phyloP scores from a whole-genome alignment of 78 protist species.

The Bigelowiella natans region DNA sequence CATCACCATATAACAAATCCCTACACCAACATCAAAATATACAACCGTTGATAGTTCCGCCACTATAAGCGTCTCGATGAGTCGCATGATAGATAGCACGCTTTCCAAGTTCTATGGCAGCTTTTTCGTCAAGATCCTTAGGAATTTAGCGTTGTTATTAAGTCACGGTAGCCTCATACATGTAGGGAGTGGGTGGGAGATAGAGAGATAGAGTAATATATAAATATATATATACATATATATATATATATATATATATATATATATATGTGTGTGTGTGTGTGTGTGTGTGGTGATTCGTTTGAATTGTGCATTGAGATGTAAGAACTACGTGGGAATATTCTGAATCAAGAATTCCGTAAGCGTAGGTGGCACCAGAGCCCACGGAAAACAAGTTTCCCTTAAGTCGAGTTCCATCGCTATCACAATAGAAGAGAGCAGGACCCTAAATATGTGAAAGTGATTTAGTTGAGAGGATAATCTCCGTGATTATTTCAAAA shows the following conservation, averaged over 20 bases:
- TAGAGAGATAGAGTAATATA: too few relatives aligned
- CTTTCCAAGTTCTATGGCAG: slow-evolving; percentile 90
- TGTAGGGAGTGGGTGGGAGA: too few relatives aligned
- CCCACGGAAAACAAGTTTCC: slow-evolving; percentile 91
- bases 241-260: neutral
- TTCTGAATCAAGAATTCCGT: slow-evolving; percentile 97
- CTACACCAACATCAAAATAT: neutral
- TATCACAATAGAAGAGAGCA: slow-evolving; percentile 86
- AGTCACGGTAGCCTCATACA: too few relatives aligned
- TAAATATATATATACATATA: too few relatives aligned
- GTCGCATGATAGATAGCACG: slow-evolving; percentile 95
- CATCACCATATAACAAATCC: neutral
- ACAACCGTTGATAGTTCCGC: slow-evolving; percentile 67
- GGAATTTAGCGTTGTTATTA: too few relatives aligned
- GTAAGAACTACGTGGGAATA: slow-evolving; percentile 48
- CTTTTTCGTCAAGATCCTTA: slow-evolving; percentile 51
- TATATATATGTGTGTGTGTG: neutral
- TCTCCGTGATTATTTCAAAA: neutral
- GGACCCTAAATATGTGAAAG: too few relatives aligned
- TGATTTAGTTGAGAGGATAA: neutral
- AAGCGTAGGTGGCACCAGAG: slow-evolving; percentile 97
- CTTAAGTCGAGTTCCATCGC: slow-evolving; percentile 85
- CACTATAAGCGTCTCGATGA: slow-evolving; percentile 91
- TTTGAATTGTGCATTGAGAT: too few relatives aligned
- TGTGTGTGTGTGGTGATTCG: neutral